Base-by-base conservation (phyloP, 495 filamentous ascomycete genomes). In the Hypoxylon trugodes region DNA sequence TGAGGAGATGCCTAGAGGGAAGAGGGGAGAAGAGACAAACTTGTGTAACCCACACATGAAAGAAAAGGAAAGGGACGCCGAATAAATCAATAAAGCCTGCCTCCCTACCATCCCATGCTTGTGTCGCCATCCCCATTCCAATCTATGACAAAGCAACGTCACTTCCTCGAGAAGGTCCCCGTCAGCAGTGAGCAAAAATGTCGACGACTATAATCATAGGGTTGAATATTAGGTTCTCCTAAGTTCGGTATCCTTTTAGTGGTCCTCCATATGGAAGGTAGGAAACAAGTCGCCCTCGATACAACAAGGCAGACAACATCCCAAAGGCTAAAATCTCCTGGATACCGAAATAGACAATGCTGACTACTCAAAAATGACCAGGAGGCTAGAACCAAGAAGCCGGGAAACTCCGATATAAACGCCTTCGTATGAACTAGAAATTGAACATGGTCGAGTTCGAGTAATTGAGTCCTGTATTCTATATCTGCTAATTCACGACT, bases 401-500 rank as follows among this genome's bases (percentile, higher is more conserved):
- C 16, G 18, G 3, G 6, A n/a, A 24, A 24, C 43, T 48, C 33
- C 46, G 15, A 30, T 43, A 36, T 24, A 22, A 52, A 28, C 41
- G 18, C 38, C 38, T 8, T 43, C n/a, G 40, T 48, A 52, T 41
- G 45, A 28, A 37, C 41, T 49, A 33, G 61, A 37, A 30, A 10
- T 25, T 9, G 33, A 26, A 25, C 49, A 55, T n/a, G 43, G 35
- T 52, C 25, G 61, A 49, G 12, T n/a, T n/a, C n/a, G n/a, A n/a
- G n/a, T n/a, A 41, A 58, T 41, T 40, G 6, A 38, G 19, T 18
- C 28, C 30, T 7, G 10, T 19, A 13, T 5, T 28, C 22, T 22
- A 15, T 4, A 47, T 25, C 42, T 30, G 4, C n/a, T n/a, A n/a
- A n/a, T n/a, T n/a, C n/a, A n/a, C n/a, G n/a, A n/a, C n/a, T n/a